Evolutionary conservation across 345 rosid genomes (phyloP).

Genomic region (Populus tremula): DNA sequence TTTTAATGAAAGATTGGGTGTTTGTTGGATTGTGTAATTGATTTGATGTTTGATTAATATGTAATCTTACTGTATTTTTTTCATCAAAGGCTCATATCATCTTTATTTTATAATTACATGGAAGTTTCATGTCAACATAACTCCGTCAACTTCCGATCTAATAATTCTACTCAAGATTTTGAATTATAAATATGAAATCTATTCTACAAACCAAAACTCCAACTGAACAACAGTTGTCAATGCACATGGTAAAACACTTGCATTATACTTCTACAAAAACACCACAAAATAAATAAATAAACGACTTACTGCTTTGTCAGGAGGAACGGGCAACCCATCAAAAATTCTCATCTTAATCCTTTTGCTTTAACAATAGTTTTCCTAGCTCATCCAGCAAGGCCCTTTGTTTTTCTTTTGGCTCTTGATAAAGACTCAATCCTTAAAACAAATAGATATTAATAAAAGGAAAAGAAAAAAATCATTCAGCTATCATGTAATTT

Average conservation of each 20-base stretch:
- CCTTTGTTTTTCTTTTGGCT: not conserved
- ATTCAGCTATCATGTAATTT: not conserved
- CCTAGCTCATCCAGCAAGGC: constrained; percentile 10
- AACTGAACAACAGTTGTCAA: not conserved
- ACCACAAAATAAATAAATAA: not conserved
- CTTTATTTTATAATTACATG: not conserved
- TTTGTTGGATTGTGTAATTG: not conserved
- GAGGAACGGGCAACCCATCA: constrained; percentile 86
- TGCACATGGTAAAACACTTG: not conserved
- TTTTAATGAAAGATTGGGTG: not conserved
- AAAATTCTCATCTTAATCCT: constrained; percentile 66
- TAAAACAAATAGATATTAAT: not conserved
- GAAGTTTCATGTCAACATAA: not conserved
- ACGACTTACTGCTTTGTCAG: constrained; percentile 67
- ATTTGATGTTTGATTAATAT: not conserved
- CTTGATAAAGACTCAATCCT: not conserved
- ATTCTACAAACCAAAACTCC: not conserved
- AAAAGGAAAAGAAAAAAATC: not conserved
- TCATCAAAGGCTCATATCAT: not conserved
- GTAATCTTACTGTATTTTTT: too few species aligned
- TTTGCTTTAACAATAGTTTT: constrained; percentile 17
- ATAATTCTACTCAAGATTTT: not conserved
- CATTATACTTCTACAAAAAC: not conserved
- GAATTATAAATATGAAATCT: not conserved
- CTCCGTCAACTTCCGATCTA: not conserved